Conservation (phyloP, 148 eudicot species). For the Spergularia marina region DNA sequence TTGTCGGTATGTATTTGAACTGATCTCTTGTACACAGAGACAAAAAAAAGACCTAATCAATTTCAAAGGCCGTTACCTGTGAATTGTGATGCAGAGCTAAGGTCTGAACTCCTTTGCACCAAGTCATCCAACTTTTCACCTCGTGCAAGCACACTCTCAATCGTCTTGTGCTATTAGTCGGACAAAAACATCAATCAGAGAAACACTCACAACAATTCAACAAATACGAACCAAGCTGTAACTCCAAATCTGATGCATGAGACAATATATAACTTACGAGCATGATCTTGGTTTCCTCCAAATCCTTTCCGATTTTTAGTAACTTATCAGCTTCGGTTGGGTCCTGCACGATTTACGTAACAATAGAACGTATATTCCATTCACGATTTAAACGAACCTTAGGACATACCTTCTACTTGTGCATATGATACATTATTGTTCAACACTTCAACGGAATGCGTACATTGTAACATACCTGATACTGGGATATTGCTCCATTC, state of each 20-base stretch:
- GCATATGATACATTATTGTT: no score
- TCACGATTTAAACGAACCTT: no score
- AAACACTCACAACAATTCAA: neutral
- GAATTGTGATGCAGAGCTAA: constrained; percentile 83
- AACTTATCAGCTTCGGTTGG: constrained; percentile 91
- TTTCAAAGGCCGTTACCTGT: constrained; percentile 50
- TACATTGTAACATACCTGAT: constrained; percentile 42
- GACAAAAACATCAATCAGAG: neutral
- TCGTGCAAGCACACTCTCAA: constrained; percentile 85
- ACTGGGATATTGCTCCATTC: constrained; percentile 61
- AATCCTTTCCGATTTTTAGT: constrained; percentile 73
- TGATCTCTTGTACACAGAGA: neutral
- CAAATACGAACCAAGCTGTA: no score
- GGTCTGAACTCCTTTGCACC: constrained; percentile 95
- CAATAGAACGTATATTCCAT: neutral
- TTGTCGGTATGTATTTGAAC: neutral
- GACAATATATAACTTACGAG: constrained; percentile 49
- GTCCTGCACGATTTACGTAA: constrained; percentile 41
- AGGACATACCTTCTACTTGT: no score
- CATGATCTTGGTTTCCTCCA: constrained; percentile 92
- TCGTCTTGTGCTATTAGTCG: constrained; percentile 73
- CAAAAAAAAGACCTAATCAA: neutral
- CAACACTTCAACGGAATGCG: neutral
- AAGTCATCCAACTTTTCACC: constrained; percentile 88
- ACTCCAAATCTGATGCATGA: no score